Base-by-base conservation (phyloP, 1,284 basidiomycete genomes). In the Acaromyces ingoldii region DNA sequence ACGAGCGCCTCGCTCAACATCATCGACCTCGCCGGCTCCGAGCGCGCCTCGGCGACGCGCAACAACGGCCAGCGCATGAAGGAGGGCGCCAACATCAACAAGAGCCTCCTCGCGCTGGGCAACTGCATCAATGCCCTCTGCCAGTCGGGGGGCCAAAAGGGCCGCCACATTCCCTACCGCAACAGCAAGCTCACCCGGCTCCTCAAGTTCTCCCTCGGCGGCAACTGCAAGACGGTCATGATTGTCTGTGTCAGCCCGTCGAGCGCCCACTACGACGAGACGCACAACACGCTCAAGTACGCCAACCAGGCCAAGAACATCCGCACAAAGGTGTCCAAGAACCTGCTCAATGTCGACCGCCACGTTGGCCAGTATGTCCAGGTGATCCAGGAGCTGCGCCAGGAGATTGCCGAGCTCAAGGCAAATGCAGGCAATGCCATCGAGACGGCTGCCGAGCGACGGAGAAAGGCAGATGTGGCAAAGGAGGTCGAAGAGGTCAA, bases 301-400 rank as follows among this genome's bases (percentile, higher is more conserved):
- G 72, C 72, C 26, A 74, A 74, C 51, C 71, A 72, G 46, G 72
- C 72, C 43, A 75, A 75, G 51, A 74, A 74, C 55, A 75, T 75
- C 52, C 67, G 70, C 39, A 75, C 72, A 45, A 75, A 75, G 50
- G 70, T 75, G 48, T 65, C 64, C 38, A 58, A 67, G 42, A 75
- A 75, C 59, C 58, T 71, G 57, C 62, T 75, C 61, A 73, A 75
- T 47, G 68, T 75, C 44, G 72, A 75, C 33, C 57, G 72, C 5
- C 72, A 75, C 51, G 72, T 75, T 1, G 71, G 67, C 0, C 71
- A 76, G 55, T 77, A 77, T 57, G 88, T 96, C 29, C 87, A 91
- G 76, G 89, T 89, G 49, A 96, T 97, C 69, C 89, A 89, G 74
- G 79, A 88, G 52, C 84, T 91, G 60, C 89, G 90, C 68, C 76